phyloP scores from a whole-genome alignment of 108 stramenopile species.

The Conticribra guillardii region DNA sequence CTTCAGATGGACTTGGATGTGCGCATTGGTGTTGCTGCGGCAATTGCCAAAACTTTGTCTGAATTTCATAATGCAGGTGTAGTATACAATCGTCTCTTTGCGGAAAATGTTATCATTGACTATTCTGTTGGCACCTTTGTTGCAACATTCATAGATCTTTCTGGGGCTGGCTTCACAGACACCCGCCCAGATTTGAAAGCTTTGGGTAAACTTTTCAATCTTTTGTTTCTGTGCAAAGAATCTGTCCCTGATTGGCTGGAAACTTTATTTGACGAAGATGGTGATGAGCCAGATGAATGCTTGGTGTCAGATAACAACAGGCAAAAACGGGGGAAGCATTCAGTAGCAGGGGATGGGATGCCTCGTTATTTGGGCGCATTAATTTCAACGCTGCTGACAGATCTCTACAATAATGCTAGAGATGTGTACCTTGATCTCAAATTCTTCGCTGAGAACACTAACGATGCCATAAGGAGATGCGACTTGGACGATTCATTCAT shows the following conservation, averaged over 20 bases:
- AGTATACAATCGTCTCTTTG: conserved; percentile 3
- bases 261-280: neutral
- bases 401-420: neutral
- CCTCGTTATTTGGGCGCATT: neutral
- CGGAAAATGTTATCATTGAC: neutral
- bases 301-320: neutral
- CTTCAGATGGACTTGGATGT: neutral
- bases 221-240: neutral
- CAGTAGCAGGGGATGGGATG: neutral
- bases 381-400: neutral
- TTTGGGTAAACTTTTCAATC: neutral
- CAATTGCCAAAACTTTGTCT: conserved; percentile 6
- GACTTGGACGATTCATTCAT: conserved; percentile 3
- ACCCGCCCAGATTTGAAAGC: neutral
- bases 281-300: neutral
- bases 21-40: conserved; percentile 1
- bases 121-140: neutral
- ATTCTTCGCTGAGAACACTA: conserved; percentile 1
- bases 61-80: conserved; percentile 17
- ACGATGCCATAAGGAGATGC: neutral
- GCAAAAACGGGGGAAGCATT: neutral
- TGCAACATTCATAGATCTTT: neutral
- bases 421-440: conserved; percentile 17
- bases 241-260: neutral
- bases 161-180: neutral